Evolutionary conservation across 1,139 yeast species (phyloP).

Genomic region (Suhomyces coccinellae): DNA sequence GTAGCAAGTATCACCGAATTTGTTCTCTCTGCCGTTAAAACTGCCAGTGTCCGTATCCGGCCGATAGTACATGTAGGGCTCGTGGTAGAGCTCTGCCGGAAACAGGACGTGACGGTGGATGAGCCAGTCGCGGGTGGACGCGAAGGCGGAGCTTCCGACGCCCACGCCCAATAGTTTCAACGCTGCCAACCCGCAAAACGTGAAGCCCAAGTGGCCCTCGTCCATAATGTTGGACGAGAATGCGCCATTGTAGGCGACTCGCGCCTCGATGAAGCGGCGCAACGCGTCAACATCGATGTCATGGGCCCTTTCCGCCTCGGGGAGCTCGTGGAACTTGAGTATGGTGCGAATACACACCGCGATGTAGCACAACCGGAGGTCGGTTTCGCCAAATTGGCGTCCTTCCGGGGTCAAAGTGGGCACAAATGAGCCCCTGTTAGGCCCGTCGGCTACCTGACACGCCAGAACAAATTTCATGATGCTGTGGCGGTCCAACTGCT

Average conservation of each 20-base stretch:
- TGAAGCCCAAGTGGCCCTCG: slow-evolving; percentile 87
- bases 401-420: slow-evolving; percentile 24
- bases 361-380: slow-evolving; percentile 72
- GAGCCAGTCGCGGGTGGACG: slow-evolving; percentile 54
- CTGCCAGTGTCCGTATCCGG: slow-evolving; percentile 66
- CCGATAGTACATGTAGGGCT: slow-evolving; percentile 38
- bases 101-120: slow-evolving; percentile 61
- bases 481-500: slow-evolving; percentile 41
- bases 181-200: slow-evolving; percentile 80
- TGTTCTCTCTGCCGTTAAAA: slow-evolving; percentile 85
- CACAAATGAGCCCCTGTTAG: slow-evolving; percentile 50
- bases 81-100: slow-evolving; percentile 25
- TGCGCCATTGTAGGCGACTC: slow-evolving; percentile 68
- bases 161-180: slow-evolving; percentile 45
- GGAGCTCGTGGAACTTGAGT: slow-evolving; percentile 42
- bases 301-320: slow-evolving; percentile 19
- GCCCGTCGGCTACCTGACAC: slow-evolving; percentile 62
- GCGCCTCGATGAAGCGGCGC: slow-evolving; percentile 39
- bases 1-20: slow-evolving; percentile 87
- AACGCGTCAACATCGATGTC: slow-evolving; percentile 49
- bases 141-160: slow-evolving; percentile 19
- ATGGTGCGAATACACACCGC: slow-evolving; percentile 65
- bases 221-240: slow-evolving; percentile 35
- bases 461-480: slow-evolving; percentile 50
- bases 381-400: slow-evolving; percentile 57